A percentile compares a stretch with the other conserved stretches of the same genome.
phyloP scores from a whole-genome alignment of 2,329 filamentous ascomycete species.

The Trichoderma oligosporum region DNA sequence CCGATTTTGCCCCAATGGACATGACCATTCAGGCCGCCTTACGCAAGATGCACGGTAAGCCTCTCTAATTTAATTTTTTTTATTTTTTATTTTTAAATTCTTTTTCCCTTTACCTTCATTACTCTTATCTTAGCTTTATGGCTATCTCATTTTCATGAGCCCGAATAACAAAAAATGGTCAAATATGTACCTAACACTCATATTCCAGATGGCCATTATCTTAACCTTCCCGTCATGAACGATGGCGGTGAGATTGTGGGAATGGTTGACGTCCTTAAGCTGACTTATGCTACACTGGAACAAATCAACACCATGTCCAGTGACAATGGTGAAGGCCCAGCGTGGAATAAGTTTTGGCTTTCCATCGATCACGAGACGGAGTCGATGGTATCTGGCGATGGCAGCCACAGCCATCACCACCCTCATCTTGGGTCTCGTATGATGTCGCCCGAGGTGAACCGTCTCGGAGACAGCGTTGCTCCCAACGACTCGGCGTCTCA shows the following conservation, averaged over 20 bases:
- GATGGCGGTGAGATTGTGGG: constrained; percentile 94
- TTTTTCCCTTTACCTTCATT: background rate
- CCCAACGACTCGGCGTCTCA: constrained; percentile 95
- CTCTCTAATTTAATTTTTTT: constrained; percentile 21
- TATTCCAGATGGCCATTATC: constrained; percentile 82
- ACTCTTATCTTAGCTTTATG: background rate
- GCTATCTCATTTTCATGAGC: background rate
- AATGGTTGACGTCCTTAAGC: constrained; percentile 97
- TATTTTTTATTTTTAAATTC: constrained; percentile 18
- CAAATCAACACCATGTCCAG: constrained; percentile 95
- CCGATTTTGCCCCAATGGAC: constrained; percentile 96
- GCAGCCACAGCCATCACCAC: constrained; percentile 64
- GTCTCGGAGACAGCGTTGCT: constrained; percentile 75
- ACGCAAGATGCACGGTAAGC: constrained; percentile 95
- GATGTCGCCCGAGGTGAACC: constrained; percentile 77
- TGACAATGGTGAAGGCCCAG: constrained; percentile 85
- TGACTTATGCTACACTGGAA: constrained; percentile 96
- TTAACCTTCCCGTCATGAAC: constrained; percentile 98
- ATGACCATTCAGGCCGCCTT: constrained; percentile 99
- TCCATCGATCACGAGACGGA: constrained; percentile 93
- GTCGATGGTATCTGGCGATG: constrained; percentile 91
- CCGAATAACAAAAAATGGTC: constrained; percentile 6
- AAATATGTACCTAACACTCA: constrained; percentile 14
- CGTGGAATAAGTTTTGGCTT: constrained; percentile 99
- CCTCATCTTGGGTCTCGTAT: constrained; percentile 65